Conservation (phyloP, 352 stramenopile genomes). For the Pythium monospermum region DNA sequence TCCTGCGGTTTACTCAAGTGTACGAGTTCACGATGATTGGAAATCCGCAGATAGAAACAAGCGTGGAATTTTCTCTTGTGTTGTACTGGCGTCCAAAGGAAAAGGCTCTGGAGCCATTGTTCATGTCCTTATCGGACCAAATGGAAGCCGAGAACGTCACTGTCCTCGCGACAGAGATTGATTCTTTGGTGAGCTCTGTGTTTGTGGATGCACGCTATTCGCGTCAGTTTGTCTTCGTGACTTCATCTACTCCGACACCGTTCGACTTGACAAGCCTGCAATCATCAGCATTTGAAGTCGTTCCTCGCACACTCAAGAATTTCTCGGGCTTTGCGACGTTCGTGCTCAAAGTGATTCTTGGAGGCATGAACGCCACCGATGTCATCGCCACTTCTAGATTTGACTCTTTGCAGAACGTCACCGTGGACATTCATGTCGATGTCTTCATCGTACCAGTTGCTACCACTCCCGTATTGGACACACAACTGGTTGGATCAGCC, state of each 20-base stretch:
- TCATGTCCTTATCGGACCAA: constrained; percentile 1
- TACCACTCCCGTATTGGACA: not conserved
- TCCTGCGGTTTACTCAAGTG: constrained; percentile 4
- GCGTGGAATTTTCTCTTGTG: constrained; percentile 4
- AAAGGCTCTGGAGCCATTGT: constrained; percentile 3
- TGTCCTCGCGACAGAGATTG: not conserved
- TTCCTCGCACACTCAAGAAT: not conserved
- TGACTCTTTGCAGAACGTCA: constrained; percentile 9
- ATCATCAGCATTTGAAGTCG: not conserved
- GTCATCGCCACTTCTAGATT: not conserved
- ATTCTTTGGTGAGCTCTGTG: not conserved
- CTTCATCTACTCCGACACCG: constrained; percentile 16
- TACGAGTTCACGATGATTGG: not conserved
- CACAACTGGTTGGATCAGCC: not conserved
- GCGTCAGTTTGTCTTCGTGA: constrained; percentile 18
- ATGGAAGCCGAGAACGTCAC: constrained; percentile 7
- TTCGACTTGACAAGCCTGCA: constrained; percentile 9
- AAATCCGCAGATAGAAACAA: not conserved
- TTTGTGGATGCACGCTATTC: constrained; percentile 12
- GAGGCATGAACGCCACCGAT: constrained; percentile 2
- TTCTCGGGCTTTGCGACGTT: constrained; percentile 28
- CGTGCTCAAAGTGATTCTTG: constrained; percentile 20
- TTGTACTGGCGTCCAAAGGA: constrained; percentile 19
- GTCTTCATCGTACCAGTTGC: constrained; percentile 16
- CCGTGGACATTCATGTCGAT: constrained; percentile 7